Percentiles rank a stretch among this genome's conserved stretches.
Conservation (phyloP, 108 stramenopile genomes). For the Discostella pseudostelligera region DNA sequence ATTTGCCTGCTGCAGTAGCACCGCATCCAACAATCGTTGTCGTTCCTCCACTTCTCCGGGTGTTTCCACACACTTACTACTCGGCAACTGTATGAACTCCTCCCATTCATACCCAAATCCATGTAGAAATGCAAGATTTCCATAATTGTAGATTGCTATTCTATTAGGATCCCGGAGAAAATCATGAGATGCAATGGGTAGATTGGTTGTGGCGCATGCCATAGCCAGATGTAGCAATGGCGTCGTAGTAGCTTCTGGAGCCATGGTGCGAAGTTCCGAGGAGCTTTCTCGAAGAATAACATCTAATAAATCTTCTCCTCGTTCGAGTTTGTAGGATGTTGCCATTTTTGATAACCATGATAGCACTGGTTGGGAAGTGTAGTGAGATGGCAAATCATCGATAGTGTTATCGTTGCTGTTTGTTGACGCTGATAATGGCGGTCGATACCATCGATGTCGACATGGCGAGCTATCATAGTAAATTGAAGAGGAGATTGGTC, state of each 20-base stretch:
- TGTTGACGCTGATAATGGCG: background rate
- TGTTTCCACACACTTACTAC: slow-evolving; percentile 37
- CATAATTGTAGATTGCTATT: slow-evolving; percentile 41
- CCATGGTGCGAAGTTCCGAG: background rate
- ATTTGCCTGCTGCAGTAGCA: background rate
- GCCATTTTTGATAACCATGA: slow-evolving; percentile 45
- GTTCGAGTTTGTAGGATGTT: slow-evolving; percentile 35
- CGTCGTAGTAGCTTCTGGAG: background rate
- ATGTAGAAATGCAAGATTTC: slow-evolving; percentile 37
- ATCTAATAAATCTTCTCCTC: slow-evolving; percentile 37
- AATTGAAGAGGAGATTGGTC: too few relatives aligned
- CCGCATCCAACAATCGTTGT: slow-evolving; percentile 33
- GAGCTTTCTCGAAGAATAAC: slow-evolving; percentile 27
- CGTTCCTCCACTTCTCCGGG: slow-evolving; percentile 33
- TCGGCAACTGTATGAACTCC: slow-evolving; percentile 40
- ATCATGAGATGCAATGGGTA: slow-evolving; percentile 48
- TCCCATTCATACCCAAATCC: slow-evolving; percentile 45
- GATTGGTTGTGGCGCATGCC: slow-evolving; percentile 17
- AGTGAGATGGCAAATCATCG: slow-evolving; percentile 26
- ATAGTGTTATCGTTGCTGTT: background rate
- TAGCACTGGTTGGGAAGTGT: slow-evolving; percentile 23
- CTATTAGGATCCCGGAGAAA: slow-evolving; percentile 37
- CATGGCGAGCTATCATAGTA: too few relatives aligned
- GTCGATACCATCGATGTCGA: background rate
- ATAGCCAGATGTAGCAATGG: slow-evolving; percentile 21